A percentile compares a stretch with the other conserved stretches of the same genome.
phyloP scores from a whole-genome alignment of 2,329 filamentous ascomycete genomes.

The Neospermospora avenae region DNA sequence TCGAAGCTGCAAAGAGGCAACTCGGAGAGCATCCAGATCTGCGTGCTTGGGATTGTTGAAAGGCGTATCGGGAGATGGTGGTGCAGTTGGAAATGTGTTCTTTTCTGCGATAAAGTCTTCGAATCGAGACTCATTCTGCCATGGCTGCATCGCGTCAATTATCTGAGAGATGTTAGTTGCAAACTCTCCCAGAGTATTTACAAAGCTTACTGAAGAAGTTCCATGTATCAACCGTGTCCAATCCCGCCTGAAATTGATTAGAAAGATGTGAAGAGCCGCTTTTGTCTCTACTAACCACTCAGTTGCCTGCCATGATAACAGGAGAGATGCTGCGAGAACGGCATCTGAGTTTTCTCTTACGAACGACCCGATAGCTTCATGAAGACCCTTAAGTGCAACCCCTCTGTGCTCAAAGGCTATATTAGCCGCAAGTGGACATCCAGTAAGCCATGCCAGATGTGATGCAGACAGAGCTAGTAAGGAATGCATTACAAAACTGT shows the following conservation, averaged over 20 bases:
- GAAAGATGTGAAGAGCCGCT: slow-evolving; percentile 20
- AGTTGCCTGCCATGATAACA: slow-evolving; percentile 93
- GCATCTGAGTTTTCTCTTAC: slow-evolving; percentile 86
- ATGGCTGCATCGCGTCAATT: slow-evolving; percentile 84
- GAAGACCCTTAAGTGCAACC: slow-evolving; percentile 79
- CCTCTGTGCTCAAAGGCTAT: slow-evolving; percentile 88
- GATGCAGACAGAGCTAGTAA: slow-evolving; percentile 92
- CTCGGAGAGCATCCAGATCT: slow-evolving; percentile 65
- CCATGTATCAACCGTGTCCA: slow-evolving; percentile 94
- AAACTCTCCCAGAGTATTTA: slow-evolving; percentile 3
- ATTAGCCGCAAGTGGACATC: slow-evolving; percentile 80
- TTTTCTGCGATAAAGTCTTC: slow-evolving; percentile 78
- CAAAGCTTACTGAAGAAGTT: slow-evolving; percentile 71
- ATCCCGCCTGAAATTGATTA: slow-evolving; percentile 64
- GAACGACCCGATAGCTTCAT: slow-evolving; percentile 82
- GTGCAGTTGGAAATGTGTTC: slow-evolving; percentile 67
- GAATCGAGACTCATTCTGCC: slow-evolving; percentile 87
- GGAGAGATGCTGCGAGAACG: slow-evolving; percentile 83
- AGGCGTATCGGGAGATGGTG: slow-evolving; percentile 50
- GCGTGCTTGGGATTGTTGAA: slow-evolving; percentile 54
- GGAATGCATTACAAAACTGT: slow-evolving; percentile 90
- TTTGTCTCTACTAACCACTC: slow-evolving; percentile 71
- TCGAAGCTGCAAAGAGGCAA: slow-evolving; percentile 63
- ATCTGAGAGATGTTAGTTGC: slow-evolving; percentile 54
- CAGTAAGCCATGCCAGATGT: slow-evolving; percentile 85